These are phyloP conservation scores for Cytospora leucostoma DNA, from an alignment of 2,329 filamentous ascomycete genomes.

Conservation along the genomic window DNA sequence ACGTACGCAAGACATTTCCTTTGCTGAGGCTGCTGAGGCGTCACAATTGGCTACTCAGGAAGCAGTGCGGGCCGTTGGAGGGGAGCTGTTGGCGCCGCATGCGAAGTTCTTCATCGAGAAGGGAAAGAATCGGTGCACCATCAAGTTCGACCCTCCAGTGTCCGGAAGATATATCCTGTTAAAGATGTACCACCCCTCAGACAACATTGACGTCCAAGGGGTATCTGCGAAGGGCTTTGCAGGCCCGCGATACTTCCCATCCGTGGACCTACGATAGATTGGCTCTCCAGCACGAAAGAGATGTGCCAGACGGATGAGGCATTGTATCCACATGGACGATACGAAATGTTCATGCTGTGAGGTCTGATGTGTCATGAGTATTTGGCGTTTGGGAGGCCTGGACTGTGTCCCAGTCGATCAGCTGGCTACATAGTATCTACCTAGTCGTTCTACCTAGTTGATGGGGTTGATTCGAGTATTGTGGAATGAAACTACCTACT, in stretches of 20 bases:
- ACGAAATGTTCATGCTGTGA: not conserved
- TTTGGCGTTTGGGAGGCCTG: not conserved
- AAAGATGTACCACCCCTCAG: conserved; percentile 72
- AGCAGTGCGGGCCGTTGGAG: conserved; percentile 57
- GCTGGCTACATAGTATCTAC: too few relatives aligned
- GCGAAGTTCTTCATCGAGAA: conserved; percentile 83
- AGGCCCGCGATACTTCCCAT: conserved; percentile 81
- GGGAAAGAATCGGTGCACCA: conserved; percentile 80
- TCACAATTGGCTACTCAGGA: conserved; percentile 58
- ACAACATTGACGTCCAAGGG: conserved; percentile 79
- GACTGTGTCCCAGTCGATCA: not conserved
- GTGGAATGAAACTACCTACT: not conserved
- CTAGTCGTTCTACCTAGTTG: not conserved
- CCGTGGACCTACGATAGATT: conserved; percentile 60
- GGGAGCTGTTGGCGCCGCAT: conserved; percentile 68
- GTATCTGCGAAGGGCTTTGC: conserved; percentile 82
- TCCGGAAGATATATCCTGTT: conserved; percentile 82
- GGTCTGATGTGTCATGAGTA: not conserved
- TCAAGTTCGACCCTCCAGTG: conserved; percentile 81
- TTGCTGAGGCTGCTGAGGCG: conserved; percentile 48
- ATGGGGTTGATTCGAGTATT: not conserved
- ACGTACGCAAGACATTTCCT: conserved; percentile 34
- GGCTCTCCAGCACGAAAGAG: not conserved
- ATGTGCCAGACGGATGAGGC: not conserved
- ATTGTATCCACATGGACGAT: not conserved